Base-by-base conservation (phyloP, 1,284 basidiomycete genomes). In the Somion occarium region DNA sequence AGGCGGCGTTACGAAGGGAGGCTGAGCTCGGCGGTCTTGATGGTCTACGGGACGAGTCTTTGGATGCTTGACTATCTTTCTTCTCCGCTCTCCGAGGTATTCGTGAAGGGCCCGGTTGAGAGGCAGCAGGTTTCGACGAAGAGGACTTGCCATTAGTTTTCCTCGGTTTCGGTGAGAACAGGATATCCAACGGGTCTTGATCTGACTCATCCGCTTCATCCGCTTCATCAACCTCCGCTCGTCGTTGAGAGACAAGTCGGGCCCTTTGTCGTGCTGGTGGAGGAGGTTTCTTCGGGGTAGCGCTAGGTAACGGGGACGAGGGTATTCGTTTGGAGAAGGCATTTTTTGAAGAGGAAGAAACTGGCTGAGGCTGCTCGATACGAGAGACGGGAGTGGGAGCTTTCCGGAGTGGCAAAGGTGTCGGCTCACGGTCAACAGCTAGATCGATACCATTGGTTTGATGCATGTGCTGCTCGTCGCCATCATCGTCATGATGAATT, bases 261-360 rank as follows among this genome's bases (percentile, higher is more conserved):
- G 19, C 52, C 42, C 51, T 57, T 22, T 59, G 52, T 24, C 78
- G 73, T 5, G 71, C 71, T 4, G 83, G 85, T 2, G 83, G 77
- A 1, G 70, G 71, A 0, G 78, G 78, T 61, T 75, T 77, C 4
- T 75, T 72, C 1, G 84, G 81, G 0, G 83, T 79, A 26, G 70
- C 66, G 9, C 66, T 58, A 2, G 79, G 80, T 57, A 86, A 66
- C 0, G 86, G 84, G 3, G 82, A 86, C n/a, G 69, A 72, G 0
- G 83, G 85, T 0, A 72, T 73, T 1, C 86, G 79, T 53, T 74
- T 79, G 41, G 77, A 70, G 56, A 87, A 83, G 1, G 75, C n/a
- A 19, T 23, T 44, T 27, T 74, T 72, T 30, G 59, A 56, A 9
- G 58, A 53, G 44, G 53, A 48, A 25, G 63, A 46, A 0, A 49